Percentiles rank a stretch among this genome's conserved stretches.
These are phyloP conservation scores for Oxyria digyna DNA, from an alignment of 148 eudicot genomes.

Conservation along the genomic window DNA sequence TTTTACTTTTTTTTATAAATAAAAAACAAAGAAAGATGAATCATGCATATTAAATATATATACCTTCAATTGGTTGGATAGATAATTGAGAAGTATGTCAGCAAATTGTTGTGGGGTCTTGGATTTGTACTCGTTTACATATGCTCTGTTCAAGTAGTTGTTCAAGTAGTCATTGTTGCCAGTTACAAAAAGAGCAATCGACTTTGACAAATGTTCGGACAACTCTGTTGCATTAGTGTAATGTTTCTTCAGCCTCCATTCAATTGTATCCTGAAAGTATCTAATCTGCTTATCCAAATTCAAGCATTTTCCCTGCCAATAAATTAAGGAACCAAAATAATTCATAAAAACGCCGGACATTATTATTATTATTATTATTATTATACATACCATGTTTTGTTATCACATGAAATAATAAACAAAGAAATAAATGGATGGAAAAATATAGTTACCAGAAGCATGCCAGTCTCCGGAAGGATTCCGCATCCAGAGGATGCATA, in stretches of 20 bases:
- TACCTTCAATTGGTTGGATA: not conserved
- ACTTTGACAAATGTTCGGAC: constrained; percentile 28
- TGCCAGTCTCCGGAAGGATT: constrained; percentile 46
- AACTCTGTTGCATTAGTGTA: constrained; percentile 8
- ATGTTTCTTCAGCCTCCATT: constrained; percentile 12
- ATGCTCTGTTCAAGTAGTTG: constrained; percentile 20
- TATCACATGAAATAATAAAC: too few species aligned
- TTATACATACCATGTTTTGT: too few species aligned
- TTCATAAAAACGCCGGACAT: too few species aligned
- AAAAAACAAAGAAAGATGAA: too few species aligned
- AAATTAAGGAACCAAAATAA: too few species aligned
- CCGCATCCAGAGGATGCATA: constrained; percentile 68
- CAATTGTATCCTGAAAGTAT: constrained; percentile 28
- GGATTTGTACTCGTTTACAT: not conserved
- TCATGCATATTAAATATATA: too few species aligned
- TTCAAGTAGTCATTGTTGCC: constrained; percentile 54
- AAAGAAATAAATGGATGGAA: too few species aligned
- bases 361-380: too few species aligned
- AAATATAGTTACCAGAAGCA: constrained; percentile 18
- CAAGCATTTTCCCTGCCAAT: constrained; percentile 31
- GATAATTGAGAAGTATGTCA: not conserved
- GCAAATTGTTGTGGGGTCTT: not conserved
- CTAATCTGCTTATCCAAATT: not conserved
- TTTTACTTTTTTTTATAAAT: too few species aligned
- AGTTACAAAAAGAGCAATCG: constrained; percentile 26